Base-by-base conservation (phyloP, 345 rosid genomes). In the Schrenkiella parvula region DNA sequence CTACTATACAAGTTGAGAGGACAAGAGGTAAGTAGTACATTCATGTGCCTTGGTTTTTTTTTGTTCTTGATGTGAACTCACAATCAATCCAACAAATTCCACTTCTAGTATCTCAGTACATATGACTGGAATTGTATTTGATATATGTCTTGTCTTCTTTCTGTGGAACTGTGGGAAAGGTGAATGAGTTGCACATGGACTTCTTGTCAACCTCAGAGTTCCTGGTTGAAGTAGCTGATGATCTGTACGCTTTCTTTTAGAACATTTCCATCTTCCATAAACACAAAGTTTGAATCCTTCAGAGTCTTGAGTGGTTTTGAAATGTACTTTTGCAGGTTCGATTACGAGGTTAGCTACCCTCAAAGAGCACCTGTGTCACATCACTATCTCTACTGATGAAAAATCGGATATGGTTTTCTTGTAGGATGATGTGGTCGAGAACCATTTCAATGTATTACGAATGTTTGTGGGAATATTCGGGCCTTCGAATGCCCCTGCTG, bases 221-320 rank as follows among this genome's bases (percentile, higher is more conserved):
- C 76, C 79, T 93, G 22, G 96, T 89, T 43, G 98, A 91, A 85
- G 82, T 93, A 55, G 86, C 97, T 14, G 97, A 89, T 79, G 97
- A 93, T 69, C 83, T 91, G 97, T 89, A 80, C 62, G 84, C 72
- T 25, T 53, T 52, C 61, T 48, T 47, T 14, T 19, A 46, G 42
- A 42, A 26, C 52, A 3, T 73, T 1, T 59, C 15, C 54, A 41
- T 77, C 68, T 18, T 44, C 38, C n/a, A 75, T 79, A 75, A 80
- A 83, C 55, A 17, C 68, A 41, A 54, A 66, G 42, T 37, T 66
- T 21, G 18, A 75, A 44, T 53, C 44, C 35, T 54, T 35, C 15
- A 9, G 35, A 18, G 32, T 71, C 75, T 53, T 73, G 28, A 50
- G 50, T 71, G 18, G 29, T 68, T 66, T 64, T 50, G 34, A 37